Evolutionary conservation across 2,329 filamentous ascomycete genomes (phyloP).

Genomic region (Nemania diffusa): DNA sequence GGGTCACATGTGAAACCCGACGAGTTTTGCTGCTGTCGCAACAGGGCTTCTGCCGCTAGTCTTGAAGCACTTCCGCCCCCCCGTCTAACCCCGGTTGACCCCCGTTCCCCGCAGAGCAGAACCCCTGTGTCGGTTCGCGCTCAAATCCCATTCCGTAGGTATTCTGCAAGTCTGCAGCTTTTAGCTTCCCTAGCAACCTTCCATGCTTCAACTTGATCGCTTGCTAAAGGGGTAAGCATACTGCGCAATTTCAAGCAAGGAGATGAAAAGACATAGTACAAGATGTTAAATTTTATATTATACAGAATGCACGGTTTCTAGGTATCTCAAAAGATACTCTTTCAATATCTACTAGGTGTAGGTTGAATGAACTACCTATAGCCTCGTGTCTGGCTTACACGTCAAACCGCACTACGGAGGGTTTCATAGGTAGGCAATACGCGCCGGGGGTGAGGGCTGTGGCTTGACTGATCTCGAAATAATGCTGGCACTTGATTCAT

Average conservation of each 20-base stretch:
- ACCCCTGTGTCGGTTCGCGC: slow-evolving; percentile 40
- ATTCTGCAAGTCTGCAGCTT: neutral
- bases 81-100: slow-evolving; percentile 25
- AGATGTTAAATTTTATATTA: neutral
- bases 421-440: neutral
- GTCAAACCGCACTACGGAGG: neutral
- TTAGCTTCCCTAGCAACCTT: neutral
- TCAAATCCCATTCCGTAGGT: slow-evolving; percentile 27
- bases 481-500: slow-evolving; percentile 2
- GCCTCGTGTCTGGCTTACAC: neutral
- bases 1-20: slow-evolving; percentile 43
- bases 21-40: slow-evolving; percentile 47
- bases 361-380: neutral
- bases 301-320: neutral
- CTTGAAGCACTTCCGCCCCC: slow-evolving; percentile 48
- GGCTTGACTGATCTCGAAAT: slow-evolving; percentile 13
- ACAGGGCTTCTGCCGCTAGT: slow-evolving; percentile 35
- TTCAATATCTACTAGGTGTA: neutral
- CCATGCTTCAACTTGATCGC: neutral
- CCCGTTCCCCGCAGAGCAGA: slow-evolving; percentile 25
- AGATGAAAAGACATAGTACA: neutral
- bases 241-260: neutral
- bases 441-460: neutral
- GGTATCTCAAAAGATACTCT: neutral
- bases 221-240: neutral